phyloP scores from a whole-genome alignment of 495 filamentous ascomycete genomes.

The Tetracladium setigerum region DNA sequence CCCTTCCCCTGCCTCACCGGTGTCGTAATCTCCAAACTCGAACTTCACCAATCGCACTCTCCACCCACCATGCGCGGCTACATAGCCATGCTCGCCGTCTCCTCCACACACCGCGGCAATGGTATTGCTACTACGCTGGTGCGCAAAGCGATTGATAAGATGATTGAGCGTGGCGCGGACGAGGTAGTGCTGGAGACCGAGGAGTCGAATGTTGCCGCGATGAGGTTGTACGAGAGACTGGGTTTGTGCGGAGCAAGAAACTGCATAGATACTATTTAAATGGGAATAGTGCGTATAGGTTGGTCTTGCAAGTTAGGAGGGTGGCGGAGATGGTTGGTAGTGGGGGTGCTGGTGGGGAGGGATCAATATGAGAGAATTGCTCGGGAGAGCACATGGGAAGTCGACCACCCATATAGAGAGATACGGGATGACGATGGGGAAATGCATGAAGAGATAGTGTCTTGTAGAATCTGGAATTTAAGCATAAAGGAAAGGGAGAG shows the following conservation, averaged over 20 bases:
- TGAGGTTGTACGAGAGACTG: conserved; percentile 87
- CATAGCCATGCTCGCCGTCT: conserved; percentile 95
- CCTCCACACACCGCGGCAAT: conserved; percentile 65
- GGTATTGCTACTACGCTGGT: conserved; percentile 93
- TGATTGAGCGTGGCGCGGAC: conserved; percentile 77
- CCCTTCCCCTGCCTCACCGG: conserved; percentile 49
- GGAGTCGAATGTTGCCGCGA: conserved; percentile 84
- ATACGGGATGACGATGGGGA: neutral
- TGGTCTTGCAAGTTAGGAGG: conserved; percentile 72
- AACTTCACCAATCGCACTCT: conserved; percentile 64
- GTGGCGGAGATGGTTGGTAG: conserved; percentile 18
- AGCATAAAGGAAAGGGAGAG: neutral
- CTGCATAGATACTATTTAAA: conserved; percentile 96
- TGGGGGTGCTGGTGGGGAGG: neutral
- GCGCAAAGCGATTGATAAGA: conserved; percentile 83
- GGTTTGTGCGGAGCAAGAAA: conserved; percentile 87
- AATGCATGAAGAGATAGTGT: neutral
- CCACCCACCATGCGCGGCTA: conserved; percentile 82
- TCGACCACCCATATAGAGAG: neutral
- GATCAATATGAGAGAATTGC: neutral
- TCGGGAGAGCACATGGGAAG: neutral
- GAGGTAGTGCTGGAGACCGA: conserved; percentile 97
- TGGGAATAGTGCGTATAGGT: conserved; percentile 86
- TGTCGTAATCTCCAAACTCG: conserved; percentile 94
- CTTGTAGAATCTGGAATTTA: neutral